Conservation (phyloP, 164 flowering plant species). For the Litsea cubeba region DNA sequence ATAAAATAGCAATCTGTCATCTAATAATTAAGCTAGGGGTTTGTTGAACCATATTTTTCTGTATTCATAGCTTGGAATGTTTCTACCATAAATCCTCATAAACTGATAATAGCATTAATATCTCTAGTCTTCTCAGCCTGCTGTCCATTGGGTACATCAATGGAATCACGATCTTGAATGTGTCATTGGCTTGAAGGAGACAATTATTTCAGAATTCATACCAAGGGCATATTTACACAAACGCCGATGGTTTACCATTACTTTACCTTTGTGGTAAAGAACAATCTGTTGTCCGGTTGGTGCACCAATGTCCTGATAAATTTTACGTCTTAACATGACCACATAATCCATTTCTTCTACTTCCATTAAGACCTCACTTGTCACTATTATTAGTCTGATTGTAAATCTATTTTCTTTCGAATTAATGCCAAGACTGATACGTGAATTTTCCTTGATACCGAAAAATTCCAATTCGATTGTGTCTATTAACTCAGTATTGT, state of each 20-base stretch:
- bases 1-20: too few species aligned
- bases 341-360: conserved; percentile 43
- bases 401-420: conserved; percentile 24
- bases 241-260: conserved; percentile 47
- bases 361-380: conserved; percentile 38
- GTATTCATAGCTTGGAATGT: too few species aligned
- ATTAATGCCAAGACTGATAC: conserved; percentile 38
- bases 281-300: conserved; percentile 39
- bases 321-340: conserved; percentile 60
- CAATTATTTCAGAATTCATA: conserved; percentile 51
- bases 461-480: conserved; percentile 80
- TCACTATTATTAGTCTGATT: conserved; percentile 40
- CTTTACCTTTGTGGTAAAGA: conserved; percentile 41
- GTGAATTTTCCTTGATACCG: conserved; percentile 54
- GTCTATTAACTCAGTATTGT: conserved; percentile 56
- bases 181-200: conserved; percentile 14
- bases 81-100: too few species aligned
- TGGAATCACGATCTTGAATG: conserved; percentile 56
- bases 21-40: too few species aligned
- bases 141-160: conserved; percentile 66
- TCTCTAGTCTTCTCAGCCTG: conserved; percentile 17
- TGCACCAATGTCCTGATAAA: conserved; percentile 57
- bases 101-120: too few species aligned
- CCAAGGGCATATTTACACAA: conserved; percentile 54
- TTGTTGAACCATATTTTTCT: too few species aligned